phyloP scores from a whole-genome alignment of 495 filamentous ascomycete genomes.

The Penicillium roqueforti region DNA sequence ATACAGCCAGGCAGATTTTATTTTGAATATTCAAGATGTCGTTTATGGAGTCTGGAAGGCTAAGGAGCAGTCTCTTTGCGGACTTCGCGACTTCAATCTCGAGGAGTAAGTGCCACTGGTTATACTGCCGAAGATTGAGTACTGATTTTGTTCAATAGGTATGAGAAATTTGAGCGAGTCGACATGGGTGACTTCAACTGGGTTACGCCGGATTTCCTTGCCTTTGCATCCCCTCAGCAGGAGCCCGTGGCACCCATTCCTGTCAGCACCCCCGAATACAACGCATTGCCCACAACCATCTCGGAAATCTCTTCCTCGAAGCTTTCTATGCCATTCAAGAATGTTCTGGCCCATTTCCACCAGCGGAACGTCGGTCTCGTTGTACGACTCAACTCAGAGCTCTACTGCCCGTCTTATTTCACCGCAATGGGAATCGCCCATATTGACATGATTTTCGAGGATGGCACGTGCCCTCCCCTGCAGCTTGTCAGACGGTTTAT shows the following conservation, averaged over 20 bases:
- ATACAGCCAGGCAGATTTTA: slow-evolving; percentile 97
- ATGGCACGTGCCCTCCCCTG: slow-evolving; percentile 90
- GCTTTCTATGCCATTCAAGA: slow-evolving; percentile 84
- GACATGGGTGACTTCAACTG: slow-evolving; percentile 99
- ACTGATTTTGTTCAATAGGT: slow-evolving; percentile 45
- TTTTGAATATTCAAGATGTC: slow-evolving; percentile 90
- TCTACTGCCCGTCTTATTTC: slow-evolving; percentile 94
- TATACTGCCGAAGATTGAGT: background rate
- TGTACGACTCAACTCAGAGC: slow-evolving; percentile 89
- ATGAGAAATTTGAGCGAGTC: slow-evolving; percentile 91
- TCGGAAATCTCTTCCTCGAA: slow-evolving; percentile 58
- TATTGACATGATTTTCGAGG: slow-evolving; percentile 98
- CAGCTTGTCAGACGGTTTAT: slow-evolving; percentile 87
- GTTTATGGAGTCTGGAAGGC: slow-evolving; percentile 99
- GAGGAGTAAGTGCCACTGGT: slow-evolving; percentile 65
- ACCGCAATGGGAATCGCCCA: slow-evolving; percentile 91
- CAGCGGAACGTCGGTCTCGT: slow-evolving; percentile 86
- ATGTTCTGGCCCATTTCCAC: slow-evolving; percentile 84
- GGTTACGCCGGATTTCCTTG: slow-evolving; percentile 91
- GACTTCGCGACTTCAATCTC: slow-evolving; percentile 81
- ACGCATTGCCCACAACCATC: slow-evolving; percentile 63
- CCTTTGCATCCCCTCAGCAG: slow-evolving; percentile 92
- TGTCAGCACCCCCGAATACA: slow-evolving; percentile 64
- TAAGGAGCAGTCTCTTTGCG: slow-evolving; percentile 87
- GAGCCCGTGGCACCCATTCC: slow-evolving; percentile 66